A percentile compares a stretch with the other conserved stretches of the same genome.
These are phyloP conservation scores for Diplocarpon rosae DNA, from an alignment of 2,329 filamentous ascomycete genomes.

Conservation along the genomic window DNA sequence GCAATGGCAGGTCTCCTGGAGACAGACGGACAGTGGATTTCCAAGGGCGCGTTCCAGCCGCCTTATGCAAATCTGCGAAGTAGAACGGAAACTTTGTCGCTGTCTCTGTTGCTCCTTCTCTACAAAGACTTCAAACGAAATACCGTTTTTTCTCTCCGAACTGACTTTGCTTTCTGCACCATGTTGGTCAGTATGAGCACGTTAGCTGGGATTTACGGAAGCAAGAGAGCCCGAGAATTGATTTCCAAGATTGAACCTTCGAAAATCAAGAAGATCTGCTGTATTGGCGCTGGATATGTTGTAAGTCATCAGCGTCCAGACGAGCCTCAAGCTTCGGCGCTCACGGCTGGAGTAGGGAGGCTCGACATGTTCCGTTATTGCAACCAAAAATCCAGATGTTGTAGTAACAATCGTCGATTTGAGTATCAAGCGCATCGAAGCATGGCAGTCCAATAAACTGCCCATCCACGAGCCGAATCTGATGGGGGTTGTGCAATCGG, in stretches of 20 bases:
- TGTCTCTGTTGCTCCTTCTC: no score
- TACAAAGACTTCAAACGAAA: no score
- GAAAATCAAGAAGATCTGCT: slow-evolving; percentile 4
- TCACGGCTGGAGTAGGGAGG: slow-evolving; percentile 37
- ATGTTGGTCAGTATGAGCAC: not conserved
- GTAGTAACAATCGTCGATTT: slow-evolving; percentile 64
- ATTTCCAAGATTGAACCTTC: not conserved
- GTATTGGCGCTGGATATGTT: slow-evolving; percentile 4
- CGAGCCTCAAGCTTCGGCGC: not conserved
- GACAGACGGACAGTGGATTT: no score
- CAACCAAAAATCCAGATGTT: slow-evolving; percentile 58
- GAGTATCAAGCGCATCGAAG: slow-evolving; percentile 50
- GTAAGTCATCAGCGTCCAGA: not conserved
- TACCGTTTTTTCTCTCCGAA: not conserved
- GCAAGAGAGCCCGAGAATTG: slow-evolving; percentile 1
- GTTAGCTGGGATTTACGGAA: not conserved
- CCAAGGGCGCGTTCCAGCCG: no score
- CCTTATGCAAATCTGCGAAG: no score
- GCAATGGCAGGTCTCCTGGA: no score
- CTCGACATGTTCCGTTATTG: slow-evolving; percentile 62
- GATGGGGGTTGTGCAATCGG: slow-evolving; percentile 51
- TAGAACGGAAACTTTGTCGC: no score
- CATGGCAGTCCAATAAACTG: slow-evolving; percentile 60
- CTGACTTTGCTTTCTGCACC: not conserved
- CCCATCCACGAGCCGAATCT: slow-evolving; percentile 70